A percentile compares a stretch with the other conserved stretches of the same genome.
Conservation (phyloP, 371 early-diverging fungal genomes). For the Coelomomyces lativittatus region DNA sequence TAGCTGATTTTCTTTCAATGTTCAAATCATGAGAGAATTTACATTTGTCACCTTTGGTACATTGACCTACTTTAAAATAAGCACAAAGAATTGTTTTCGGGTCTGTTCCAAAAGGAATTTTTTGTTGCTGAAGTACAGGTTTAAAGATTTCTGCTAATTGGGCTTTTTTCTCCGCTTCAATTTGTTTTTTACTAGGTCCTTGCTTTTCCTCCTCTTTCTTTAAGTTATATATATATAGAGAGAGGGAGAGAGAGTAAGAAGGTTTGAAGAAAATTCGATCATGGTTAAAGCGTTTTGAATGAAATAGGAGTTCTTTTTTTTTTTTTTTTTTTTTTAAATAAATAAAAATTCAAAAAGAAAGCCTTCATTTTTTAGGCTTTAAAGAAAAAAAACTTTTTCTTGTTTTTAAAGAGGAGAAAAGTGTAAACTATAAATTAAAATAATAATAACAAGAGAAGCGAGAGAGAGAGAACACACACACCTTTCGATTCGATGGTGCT, state of each 20-base stretch:
- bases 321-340: too few relatives aligned
- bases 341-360: too few relatives aligned
- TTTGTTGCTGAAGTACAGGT: slow-evolving; percentile 68
- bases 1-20: slow-evolving; percentile 67
- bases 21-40: slow-evolving; percentile 95
- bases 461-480: slow-evolving; percentile 12
- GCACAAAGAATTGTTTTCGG: slow-evolving; percentile 94
- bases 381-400: too few relatives aligned
- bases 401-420: too few relatives aligned
- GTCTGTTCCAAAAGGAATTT: slow-evolving; percentile 96
- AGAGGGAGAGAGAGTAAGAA: too few relatives aligned
- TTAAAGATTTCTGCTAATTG: slow-evolving; percentile 76
- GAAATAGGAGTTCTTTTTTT: too few relatives aligned
- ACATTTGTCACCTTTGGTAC: slow-evolving; percentile 85
- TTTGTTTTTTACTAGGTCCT: slow-evolving; percentile 29
- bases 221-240: too few relatives aligned
- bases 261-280: too few relatives aligned
- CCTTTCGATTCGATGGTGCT: slow-evolving; percentile 38
- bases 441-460: too few relatives aligned
- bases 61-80: slow-evolving; percentile 78
- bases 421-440: too few relatives aligned
- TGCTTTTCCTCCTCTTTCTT: slow-evolving; percentile 22
- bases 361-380: too few relatives aligned
- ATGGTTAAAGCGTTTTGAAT: too few relatives aligned
- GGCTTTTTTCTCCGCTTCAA: slow-evolving; percentile 52